phyloP scores from a whole-genome alignment of 192 early-diverging fungal genomes.

The Dispira simplex region DNA sequence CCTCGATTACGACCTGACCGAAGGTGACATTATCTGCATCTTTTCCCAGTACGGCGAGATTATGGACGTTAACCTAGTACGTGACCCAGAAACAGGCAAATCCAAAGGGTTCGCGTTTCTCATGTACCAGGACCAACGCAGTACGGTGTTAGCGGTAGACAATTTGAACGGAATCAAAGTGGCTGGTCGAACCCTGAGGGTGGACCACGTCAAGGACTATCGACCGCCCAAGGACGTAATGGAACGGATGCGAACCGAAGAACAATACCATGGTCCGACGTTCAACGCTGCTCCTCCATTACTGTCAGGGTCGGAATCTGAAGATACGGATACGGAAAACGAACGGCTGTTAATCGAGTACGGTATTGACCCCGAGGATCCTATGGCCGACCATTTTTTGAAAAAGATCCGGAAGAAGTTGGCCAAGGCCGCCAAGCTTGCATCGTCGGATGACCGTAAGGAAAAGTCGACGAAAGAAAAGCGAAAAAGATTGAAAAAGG shows the following conservation, averaged over 20 bases:
- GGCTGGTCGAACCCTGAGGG: constrained; percentile 40
- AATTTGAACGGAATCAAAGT: constrained; percentile 76
- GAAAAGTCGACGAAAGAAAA: too few relatives aligned
- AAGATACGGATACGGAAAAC: constrained; percentile 17
- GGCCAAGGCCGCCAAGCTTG: constrained; percentile 12
- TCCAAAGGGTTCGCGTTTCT: constrained; percentile 77
- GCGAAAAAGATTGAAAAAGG: too few relatives aligned
- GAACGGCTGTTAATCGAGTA: constrained; percentile 26
- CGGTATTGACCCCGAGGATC: constrained; percentile 49
- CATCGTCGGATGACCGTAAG: too few relatives aligned
- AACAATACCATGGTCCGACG: constrained; percentile 16
- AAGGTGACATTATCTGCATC: constrained; percentile 84
- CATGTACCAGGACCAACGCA: constrained; percentile 85
- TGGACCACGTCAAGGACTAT: constrained; percentile 58
- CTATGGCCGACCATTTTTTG: constrained; percentile 55
- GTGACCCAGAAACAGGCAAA: constrained; percentile 77
- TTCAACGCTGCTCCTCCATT: constrained; percentile 37
- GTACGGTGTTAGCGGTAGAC: constrained; percentile 85
- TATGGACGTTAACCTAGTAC: constrained; percentile 74
- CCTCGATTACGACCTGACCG: constrained; percentile 66
- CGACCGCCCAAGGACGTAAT: constrained; percentile 38
- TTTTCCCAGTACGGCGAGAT: constrained; percentile 94
- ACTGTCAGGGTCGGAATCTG: constrained; percentile 15
- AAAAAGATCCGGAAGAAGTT: constrained; percentile 40
- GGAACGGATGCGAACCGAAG: constrained; percentile 20